Evolutionary conservation across 768 basidiomycete species (phyloP), one percentile per base, ranked within the genome.

Genomic region (Mycena vulgaris): DNA sequence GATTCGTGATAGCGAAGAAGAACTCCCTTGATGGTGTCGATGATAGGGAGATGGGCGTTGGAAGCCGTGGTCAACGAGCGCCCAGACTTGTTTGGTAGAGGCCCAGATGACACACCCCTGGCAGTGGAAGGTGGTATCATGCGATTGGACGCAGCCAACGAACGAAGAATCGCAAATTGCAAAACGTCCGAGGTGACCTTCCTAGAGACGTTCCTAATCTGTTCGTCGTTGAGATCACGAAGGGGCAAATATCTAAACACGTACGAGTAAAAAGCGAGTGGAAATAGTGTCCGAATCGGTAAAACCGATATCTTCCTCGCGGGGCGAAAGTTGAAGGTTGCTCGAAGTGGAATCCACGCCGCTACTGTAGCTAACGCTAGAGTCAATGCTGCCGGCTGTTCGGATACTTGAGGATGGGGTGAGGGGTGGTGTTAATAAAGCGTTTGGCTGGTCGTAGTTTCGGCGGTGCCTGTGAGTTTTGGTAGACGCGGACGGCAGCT

Each of bases 391-490:
- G 35, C 77, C 77, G 3, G 79, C 77, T 2, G 85, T 85, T 60
- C 79, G 78, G 51, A 86, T 80, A 68, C 85, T 86, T 16, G 90
- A 91, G 1, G 92, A 89, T 0, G 92, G 92, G 1, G 92, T 93
- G 49, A 93, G 85, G 14, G 92, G 92, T 37, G 92, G 92, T 0
- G 92, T 93, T 60, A 92, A 83, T 48, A 90, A 82, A 27, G 80
- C 72, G 68, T 80, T 77, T 1, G 79, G 75, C 42, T 78, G 76
- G 35, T 85, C 82, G 57, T 78, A 80, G 67, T 83, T 82, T 28
- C 80, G 79, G 57, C 79, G 80, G 33, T 80, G 80, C 42, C 79
- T 78, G 57, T 79, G 77, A 53, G 78, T 77, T 73, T 83, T 78
- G 55, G 52, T 45, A 19, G 30, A 47, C 23, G 65, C 48, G 39